These are phyloP conservation scores for Salix viminalis DNA, from an alignment of 345 rosid species.

Conservation along the genomic window DNA sequence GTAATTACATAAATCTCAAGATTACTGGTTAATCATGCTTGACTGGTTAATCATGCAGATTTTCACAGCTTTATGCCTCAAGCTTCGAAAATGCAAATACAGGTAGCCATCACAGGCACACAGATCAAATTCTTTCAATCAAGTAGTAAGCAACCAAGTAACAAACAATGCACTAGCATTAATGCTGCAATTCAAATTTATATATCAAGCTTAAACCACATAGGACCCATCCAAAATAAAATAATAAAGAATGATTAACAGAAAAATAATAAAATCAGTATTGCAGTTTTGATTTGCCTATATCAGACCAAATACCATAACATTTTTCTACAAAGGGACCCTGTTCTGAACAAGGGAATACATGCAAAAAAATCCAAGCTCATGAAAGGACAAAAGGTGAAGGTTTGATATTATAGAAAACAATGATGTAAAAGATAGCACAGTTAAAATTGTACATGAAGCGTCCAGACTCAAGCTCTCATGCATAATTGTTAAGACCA, in stretches of 20 bases:
- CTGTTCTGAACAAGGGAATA: not conserved
- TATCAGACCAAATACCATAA: not conserved
- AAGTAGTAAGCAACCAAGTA: not conserved
- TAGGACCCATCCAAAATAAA: not conserved
- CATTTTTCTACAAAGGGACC: not conserved
- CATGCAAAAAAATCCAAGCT: not conserved
- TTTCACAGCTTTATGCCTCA: not conserved
- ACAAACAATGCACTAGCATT: not conserved
- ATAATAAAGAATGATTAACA: not conserved
- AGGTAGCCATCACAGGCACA: not conserved
- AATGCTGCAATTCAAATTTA: not conserved
- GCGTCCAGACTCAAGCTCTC: not conserved
- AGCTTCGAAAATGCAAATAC: not conserved
- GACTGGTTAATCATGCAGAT: not conserved
- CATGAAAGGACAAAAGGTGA: not conserved
- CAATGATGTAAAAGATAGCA: not conserved
- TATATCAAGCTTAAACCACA: not conserved
- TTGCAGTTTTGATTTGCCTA: not conserved
- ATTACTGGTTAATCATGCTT: not conserved
- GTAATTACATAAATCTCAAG: not conserved
- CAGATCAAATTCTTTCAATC: not conserved
- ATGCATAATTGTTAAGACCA: not conserved
- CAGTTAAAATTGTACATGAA: not conserved
- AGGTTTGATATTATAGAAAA: not conserved
- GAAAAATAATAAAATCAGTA: not conserved